These are phyloP conservation scores for Colletotrichum musae DNA, from an alignment of 2,329 filamentous ascomycete species.

Conservation along the genomic window DNA sequence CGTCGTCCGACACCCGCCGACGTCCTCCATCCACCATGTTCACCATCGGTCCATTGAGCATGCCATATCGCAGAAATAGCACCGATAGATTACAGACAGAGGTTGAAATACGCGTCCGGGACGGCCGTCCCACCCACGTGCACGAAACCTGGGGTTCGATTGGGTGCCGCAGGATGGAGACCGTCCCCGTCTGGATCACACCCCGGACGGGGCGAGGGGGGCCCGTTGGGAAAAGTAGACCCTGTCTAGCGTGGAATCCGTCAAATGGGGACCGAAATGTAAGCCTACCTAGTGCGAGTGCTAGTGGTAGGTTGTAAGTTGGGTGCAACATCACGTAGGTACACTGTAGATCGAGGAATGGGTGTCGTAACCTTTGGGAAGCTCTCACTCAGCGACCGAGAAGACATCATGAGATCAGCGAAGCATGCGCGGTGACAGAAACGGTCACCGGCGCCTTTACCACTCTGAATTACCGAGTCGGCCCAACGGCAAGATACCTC, in stretches of 20 bases:
- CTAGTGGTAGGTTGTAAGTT: background rate
- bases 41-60: no score
- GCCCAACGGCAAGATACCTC: no score
- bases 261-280: slow-evolving; percentile 7
- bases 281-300: background rate
- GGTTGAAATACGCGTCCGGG: slow-evolving; percentile 25
- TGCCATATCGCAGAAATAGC: background rate
- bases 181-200: slow-evolving; percentile 17
- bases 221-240: background rate
- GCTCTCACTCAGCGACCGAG: no score
- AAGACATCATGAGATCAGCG: no score
- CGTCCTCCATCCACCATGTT: background rate
- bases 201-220: slow-evolving; percentile 10
- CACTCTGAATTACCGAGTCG: no score
- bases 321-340: no score
- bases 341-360: no score
- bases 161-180: slow-evolving; percentile 12
- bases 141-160: slow-evolving; percentile 30
- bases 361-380: no score
- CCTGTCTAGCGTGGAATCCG: slow-evolving; percentile 12
- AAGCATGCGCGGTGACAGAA: no score
- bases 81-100: background rate
- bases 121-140: slow-evolving; percentile 35
- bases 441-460: no score
- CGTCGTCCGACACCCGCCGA: background rate